phyloP scores from a whole-genome alignment of 2,329 filamentous ascomycete genomes.

The Endothia cerciana region DNA sequence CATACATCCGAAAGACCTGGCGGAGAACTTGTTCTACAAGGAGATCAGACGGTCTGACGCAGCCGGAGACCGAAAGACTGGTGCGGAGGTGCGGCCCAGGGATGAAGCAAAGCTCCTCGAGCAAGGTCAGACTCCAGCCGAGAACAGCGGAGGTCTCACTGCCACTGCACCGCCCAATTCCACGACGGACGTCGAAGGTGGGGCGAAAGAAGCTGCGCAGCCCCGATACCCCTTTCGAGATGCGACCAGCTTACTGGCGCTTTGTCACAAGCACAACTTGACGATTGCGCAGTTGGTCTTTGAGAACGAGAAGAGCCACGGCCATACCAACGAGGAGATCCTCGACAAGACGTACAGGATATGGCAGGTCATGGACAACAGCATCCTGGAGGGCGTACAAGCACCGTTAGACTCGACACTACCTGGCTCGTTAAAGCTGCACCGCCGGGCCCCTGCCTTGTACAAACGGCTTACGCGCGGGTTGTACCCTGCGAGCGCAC shows the following conservation, averaged over 20 bases:
- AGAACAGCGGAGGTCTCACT: slow-evolving; percentile 29
- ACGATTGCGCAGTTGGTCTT: slow-evolving; percentile 57
- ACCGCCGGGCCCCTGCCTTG: slow-evolving; percentile 50
- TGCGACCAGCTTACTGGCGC: slow-evolving; percentile 48
- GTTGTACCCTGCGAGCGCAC: slow-evolving; percentile 43
- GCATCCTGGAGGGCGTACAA: slow-evolving; percentile 54
- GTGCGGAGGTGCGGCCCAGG: slow-evolving; percentile 46
- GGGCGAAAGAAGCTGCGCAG: slow-evolving; percentile 33
- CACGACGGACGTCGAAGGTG: slow-evolving; percentile 19
- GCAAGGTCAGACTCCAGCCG: slow-evolving; percentile 8
- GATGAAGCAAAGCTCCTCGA: slow-evolving; percentile 32
- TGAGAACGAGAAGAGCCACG: slow-evolving; percentile 56
- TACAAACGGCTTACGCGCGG: slow-evolving; percentile 51
- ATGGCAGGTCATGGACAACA: slow-evolving; percentile 57
- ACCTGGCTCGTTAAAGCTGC: slow-evolving; percentile 52
- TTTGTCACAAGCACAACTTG: slow-evolving; percentile 54
- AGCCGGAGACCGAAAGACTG: slow-evolving; percentile 49
- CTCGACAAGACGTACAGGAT: slow-evolving; percentile 51
- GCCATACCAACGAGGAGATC: slow-evolving; percentile 54
- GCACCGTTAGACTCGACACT: slow-evolving; percentile 46
- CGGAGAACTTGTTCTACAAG: slow-evolving; percentile 57
- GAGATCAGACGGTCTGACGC: slow-evolving; percentile 52
- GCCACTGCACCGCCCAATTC: slow-evolving; percentile 28
- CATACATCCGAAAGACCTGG: slow-evolving; percentile 50
- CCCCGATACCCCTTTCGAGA: slow-evolving; percentile 53